Conservation (phyloP, 2,329 filamentous ascomycete species). For the Fusarium subglutinans region DNA sequence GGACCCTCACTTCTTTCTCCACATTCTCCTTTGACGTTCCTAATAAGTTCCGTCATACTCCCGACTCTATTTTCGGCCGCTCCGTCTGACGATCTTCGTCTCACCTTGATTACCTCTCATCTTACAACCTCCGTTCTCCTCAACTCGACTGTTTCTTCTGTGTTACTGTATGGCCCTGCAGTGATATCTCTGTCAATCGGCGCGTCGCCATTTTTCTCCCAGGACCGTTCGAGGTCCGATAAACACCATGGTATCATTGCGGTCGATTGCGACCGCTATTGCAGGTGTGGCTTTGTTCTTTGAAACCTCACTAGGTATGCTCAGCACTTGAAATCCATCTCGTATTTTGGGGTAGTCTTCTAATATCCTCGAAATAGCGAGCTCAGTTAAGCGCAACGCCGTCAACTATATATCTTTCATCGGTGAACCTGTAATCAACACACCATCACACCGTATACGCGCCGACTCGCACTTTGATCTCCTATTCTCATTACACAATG, state of each 20-base stretch:
- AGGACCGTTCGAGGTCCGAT: slow-evolving; percentile 34
- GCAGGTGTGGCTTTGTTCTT: slow-evolving; percentile 45
- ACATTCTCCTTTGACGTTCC: slow-evolving; percentile 5
- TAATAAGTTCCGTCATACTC: slow-evolving; percentile 4
- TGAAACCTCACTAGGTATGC: slow-evolving; percentile 47
- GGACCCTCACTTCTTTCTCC: slow-evolving; percentile 12
- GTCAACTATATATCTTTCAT: slow-evolving; percentile 78
- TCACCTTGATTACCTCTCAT: slow-evolving; percentile 25
- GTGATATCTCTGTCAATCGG: slow-evolving; percentile 18
- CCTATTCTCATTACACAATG: slow-evolving; percentile 76
- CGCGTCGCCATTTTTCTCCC: slow-evolving; percentile 21
- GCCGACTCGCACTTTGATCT: slow-evolving; percentile 86
- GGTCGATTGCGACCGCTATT: slow-evolving; percentile 45
- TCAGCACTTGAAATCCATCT: background rate
- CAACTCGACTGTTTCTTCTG: background rate
- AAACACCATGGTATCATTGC: slow-evolving; percentile 47
- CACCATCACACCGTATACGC: slow-evolving; percentile 80
- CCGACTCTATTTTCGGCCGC: slow-evolving; percentile 3
- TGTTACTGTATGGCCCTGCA: slow-evolving; percentile 33
- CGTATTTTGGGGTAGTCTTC: background rate
- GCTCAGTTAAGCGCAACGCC: slow-evolving; percentile 79
- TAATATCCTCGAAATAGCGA: slow-evolving; percentile 57
- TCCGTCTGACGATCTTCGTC: slow-evolving; percentile 23
- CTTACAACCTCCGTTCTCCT: background rate
- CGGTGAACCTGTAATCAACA: slow-evolving; percentile 79